phyloP scores from a whole-genome alignment of 176 grass and related monocot genomes.

The Chloris gayana region DNA sequence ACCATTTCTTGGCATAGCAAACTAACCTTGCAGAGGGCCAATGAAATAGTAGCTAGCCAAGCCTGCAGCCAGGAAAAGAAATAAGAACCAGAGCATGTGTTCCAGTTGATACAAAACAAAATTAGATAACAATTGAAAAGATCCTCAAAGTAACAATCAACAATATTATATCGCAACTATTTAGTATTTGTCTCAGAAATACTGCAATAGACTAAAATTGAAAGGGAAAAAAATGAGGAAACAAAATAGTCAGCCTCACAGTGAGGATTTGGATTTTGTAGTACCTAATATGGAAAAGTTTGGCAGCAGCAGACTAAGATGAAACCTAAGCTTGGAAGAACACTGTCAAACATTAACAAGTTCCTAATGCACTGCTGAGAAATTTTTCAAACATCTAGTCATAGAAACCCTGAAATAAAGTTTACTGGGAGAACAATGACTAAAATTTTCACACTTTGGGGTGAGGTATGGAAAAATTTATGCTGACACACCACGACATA shows the following conservation, averaged over 20 bases:
- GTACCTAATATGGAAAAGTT: neutral
- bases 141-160: neutral
- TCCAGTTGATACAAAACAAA: neutral
- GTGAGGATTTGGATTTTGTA: neutral
- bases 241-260: neutral
- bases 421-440: neutral
- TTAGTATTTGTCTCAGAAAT: neutral
- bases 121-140: neutral
- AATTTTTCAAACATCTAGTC: neutral
- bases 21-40: slow-evolving; percentile 83
- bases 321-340: neutral
- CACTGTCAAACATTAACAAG: neutral
- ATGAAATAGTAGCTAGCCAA: slow-evolving; percentile 70
- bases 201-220: neutral
- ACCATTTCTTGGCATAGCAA: slow-evolving; percentile 9
- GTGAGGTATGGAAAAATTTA: neutral
- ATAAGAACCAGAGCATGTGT: neutral
- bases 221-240: neutral
- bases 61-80: slow-evolving; percentile 54
- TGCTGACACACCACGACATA: neutral
- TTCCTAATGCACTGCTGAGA: neutral
- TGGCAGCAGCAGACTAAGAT: slow-evolving; percentile 46
- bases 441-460: neutral
- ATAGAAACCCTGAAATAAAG: neutral
- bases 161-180: neutral